phyloP scores from a whole-genome alignment of 2,329 filamentous ascomycete genomes.

The Curvularia sp. region DNA sequence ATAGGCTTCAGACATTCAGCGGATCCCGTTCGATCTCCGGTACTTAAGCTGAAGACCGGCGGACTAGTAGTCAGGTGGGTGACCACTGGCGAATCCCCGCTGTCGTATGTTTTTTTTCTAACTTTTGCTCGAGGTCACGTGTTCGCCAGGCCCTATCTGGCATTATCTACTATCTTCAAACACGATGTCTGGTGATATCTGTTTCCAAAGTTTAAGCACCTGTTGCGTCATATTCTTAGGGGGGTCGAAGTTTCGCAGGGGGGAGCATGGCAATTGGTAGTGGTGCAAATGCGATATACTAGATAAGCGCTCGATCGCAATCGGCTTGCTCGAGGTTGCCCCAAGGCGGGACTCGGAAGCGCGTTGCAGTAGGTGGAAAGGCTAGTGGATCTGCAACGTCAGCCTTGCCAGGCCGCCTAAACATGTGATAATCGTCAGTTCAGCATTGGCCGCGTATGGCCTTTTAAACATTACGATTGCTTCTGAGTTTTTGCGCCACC shows the following conservation, averaged over 20 bases:
- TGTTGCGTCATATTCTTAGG: background rate
- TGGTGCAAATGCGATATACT: background rate
- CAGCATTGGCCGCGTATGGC: conserved; percentile 25
- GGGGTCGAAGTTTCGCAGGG: background rate
- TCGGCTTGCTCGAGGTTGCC: background rate
- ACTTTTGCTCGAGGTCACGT: no score
- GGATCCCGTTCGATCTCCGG: no score
- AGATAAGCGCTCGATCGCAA: background rate
- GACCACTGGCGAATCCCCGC: no score
- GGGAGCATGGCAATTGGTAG: background rate
- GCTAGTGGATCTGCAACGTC: conserved; percentile 39
- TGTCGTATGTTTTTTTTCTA: no score
- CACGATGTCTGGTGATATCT: background rate
- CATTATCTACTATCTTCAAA: background rate
- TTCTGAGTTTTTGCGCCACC: background rate
- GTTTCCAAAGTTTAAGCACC: background rate
- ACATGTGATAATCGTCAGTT: conserved; percentile 36
- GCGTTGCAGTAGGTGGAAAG: conserved; percentile 3
- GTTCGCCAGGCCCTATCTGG: no score
- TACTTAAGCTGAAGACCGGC: no score
- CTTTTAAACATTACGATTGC: conserved; percentile 13
- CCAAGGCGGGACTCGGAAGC: conserved; percentile 8
- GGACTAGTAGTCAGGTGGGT: no score
- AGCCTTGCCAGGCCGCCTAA: conserved; percentile 34
- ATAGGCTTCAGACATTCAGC: no score